Base-by-base conservation (phyloP, 805 yeast species). In the Lipomyces starkeyi region DNA sequence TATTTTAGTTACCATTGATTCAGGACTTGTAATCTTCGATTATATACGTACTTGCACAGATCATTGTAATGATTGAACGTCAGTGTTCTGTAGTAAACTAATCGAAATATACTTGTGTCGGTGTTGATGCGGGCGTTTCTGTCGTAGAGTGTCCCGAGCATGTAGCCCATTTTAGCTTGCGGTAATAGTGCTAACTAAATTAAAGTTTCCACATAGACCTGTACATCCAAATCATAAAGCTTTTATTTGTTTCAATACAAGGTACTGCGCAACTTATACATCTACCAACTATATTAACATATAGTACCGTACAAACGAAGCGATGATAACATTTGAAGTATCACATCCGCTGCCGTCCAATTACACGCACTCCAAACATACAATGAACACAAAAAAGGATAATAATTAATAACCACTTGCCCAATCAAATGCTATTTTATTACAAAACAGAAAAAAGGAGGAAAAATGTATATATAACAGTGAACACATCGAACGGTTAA, bases 31-130 rank as follows among this genome's bases (percentile, higher is more conserved):
- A 22, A 11, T 14, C 61, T 35, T 8, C 4, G 20, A 14, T 58
- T 17, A 7, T 29, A 32, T 58, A 35, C 61, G 13, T 58, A 58
- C 52, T 58, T 27, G 53, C 14, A 11, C 61, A 58, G 27, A 58
- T 58, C 52, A 58, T 35, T 40, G 35, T 58, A 34, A 25, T n/a
- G 43, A 37, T 37, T 37, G 17, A 37, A 37, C 4, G 22, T n/a
- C 49, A 43, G 20, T 8, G 13, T 1, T 0, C 49, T 6, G 9
- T n/a, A 17, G 22, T 6, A n/a, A 43, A 43, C 49, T 43, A n/a
- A n/a, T 43, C 22, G 49, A 43, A 17, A 17, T 43, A 43, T 43
- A 43, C 20, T 8, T 3, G 32, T 5, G 32, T 1, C 7, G 6
- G 32, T 29, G 32, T 29, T 29, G 32, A 29, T 29, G 7, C 7